phyloP scores from a whole-genome alignment of 2,329 filamentous ascomycete species.

The Colletotrichum kahawae region DNA sequence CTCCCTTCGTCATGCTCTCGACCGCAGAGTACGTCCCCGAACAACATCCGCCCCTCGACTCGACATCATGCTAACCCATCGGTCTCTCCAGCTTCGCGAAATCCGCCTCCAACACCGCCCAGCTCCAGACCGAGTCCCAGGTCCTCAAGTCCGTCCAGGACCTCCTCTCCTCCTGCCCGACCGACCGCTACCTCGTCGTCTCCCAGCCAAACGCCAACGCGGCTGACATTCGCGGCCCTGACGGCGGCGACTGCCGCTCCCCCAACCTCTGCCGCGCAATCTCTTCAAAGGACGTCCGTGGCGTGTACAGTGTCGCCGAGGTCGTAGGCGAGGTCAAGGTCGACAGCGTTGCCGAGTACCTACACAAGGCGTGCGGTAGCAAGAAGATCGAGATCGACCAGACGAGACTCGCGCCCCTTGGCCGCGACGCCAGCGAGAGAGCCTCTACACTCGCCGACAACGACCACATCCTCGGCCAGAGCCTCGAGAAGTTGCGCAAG shows the following conservation, averaged over 20 bases:
- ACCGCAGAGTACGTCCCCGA: constrained; percentile 71
- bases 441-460: constrained; percentile 52
- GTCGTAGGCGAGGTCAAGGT: constrained; percentile 56
- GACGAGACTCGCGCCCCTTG: constrained; percentile 45
- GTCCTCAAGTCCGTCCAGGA: constrained; percentile 48
- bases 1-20: constrained; percentile 88
- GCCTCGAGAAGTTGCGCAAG: constrained; percentile 42
- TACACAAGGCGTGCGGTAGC: constrained; percentile 49
- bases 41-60: background rate
- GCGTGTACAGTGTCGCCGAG: constrained; percentile 58
- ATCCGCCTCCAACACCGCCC: constrained; percentile 33
- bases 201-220: constrained; percentile 77
- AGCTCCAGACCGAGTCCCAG: constrained; percentile 55
- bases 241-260: constrained; percentile 50
- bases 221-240: constrained; percentile 65
- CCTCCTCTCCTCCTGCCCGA: constrained; percentile 72
- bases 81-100: constrained; percentile 35
- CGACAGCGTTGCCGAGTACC: constrained; percentile 45
- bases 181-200: constrained; percentile 77
- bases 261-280: constrained; percentile 54
- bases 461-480: constrained; percentile 57
- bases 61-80: background rate
- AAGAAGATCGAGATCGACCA: constrained; percentile 44
- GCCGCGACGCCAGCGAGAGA: constrained; percentile 38
- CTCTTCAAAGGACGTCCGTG: constrained; percentile 36